Evolutionary conservation across 257 asterid genomes (phyloP).

Genomic region (Ilex asprella): DNA sequence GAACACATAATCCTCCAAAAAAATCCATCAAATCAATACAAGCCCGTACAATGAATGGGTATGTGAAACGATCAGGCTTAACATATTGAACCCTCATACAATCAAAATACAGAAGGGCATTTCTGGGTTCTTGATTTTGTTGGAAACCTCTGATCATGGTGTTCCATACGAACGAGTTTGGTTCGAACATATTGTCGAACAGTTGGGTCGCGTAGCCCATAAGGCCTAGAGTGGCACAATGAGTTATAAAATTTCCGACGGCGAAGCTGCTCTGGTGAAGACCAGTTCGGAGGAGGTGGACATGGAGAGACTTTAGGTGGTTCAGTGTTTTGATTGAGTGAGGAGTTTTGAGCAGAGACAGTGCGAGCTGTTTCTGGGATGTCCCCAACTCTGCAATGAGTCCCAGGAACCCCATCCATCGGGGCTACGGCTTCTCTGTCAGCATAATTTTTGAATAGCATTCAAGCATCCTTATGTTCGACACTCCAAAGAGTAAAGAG

Average conservation of each 20-base stretch:
- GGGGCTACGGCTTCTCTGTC: no score
- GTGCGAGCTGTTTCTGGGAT: conserved; percentile 3
- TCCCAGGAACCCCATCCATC: no score
- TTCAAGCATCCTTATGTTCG: no score
- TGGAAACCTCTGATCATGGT: conserved; percentile 19
- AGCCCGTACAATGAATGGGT: conserved; percentile 17
- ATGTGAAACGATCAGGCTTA: conserved; percentile 14
- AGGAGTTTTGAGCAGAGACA: conserved; percentile 12
- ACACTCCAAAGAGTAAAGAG: no score
- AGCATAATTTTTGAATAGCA: no score
- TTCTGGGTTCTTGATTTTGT: not conserved
- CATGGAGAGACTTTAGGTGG: conserved; percentile 17
- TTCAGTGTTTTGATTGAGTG: conserved; percentile 7
- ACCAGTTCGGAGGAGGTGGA: conserved; percentile 10
- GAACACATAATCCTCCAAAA: conserved; percentile 4
- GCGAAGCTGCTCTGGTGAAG: conserved; percentile 15
- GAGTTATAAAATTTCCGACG: conserved; percentile 10
- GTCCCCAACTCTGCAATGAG: not conserved
- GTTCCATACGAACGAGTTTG: conserved; percentile 23
- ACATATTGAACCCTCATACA: conserved; percentile 6
- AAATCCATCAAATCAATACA: conserved; percentile 12
- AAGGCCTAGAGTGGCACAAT: conserved; percentile 4
- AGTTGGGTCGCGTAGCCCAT: conserved; percentile 14
- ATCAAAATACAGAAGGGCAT: conserved; percentile 5
- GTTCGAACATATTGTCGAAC: conserved; percentile 18